phyloP scores from a whole-genome alignment of 2,329 filamentous ascomycete genomes.

The Ophiocordyceps camponoti-leonardi region DNA sequence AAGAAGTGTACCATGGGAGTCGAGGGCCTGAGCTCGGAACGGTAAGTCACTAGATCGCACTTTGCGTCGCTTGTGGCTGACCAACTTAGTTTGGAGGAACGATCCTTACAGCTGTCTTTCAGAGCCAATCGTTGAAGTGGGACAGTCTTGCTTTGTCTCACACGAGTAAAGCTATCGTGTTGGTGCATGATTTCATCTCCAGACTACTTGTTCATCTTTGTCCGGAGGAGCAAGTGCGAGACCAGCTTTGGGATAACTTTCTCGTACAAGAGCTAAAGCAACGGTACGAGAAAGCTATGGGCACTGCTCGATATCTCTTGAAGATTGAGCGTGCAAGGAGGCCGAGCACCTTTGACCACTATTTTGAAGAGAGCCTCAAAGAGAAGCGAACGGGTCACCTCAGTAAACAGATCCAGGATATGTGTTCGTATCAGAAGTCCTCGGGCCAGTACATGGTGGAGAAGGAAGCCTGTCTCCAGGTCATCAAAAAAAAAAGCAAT shows the following conservation, averaged over 20 bases:
- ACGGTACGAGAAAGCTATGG: slow-evolving; percentile 28
- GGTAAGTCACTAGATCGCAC: background rate
- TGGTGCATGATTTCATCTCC: slow-evolving; percentile 35
- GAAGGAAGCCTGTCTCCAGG: background rate
- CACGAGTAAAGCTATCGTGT: slow-evolving; percentile 28
- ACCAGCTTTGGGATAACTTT: slow-evolving; percentile 22
- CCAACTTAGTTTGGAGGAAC: slow-evolving; percentile 16
- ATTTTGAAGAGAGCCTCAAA: slow-evolving; percentile 26
- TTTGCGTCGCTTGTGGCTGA: background rate
- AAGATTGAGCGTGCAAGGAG: slow-evolving; percentile 27
- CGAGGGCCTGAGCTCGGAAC: slow-evolving; percentile 4
- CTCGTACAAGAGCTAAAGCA: slow-evolving; percentile 26
- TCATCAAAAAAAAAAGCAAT: slow-evolving; percentile 2
- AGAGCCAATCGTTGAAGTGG: slow-evolving; percentile 39
- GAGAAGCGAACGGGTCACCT: slow-evolving; percentile 4
- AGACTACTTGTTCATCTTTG: slow-evolving; percentile 24
- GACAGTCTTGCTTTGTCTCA: slow-evolving; percentile 26
- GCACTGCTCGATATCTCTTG: slow-evolving; percentile 33
- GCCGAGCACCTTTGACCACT: slow-evolving; percentile 32
- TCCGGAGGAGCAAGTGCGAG: slow-evolving; percentile 21
- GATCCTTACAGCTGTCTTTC: slow-evolving; percentile 28
- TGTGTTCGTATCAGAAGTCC: background rate
- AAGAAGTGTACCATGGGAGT: background rate
- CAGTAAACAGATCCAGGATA: background rate
- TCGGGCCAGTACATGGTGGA: too few relatives aligned